phyloP scores from a whole-genome alignment of 495 filamentous ascomycete species.

The Podospora pseudoanserina region DNA sequence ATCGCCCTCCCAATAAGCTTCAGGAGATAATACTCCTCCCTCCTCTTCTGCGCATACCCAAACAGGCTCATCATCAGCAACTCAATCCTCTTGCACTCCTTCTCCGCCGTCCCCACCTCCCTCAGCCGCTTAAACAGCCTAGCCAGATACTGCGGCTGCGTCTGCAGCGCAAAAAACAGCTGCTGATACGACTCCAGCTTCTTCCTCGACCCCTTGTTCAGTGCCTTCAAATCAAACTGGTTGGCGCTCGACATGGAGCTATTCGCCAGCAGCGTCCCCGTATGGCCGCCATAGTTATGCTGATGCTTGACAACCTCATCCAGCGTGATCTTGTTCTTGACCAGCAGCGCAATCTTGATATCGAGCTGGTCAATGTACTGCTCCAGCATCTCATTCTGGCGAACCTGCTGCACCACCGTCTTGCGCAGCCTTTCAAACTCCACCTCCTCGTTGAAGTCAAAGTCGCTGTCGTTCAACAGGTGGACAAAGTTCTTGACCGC shows the following conservation, averaged over 20 bases:
- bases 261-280: conserved; percentile 80
- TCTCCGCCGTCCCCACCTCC: conserved; percentile 82
- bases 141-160: conserved; percentile 90
- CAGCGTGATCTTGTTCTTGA: conserved; percentile 98
- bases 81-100: conserved; percentile 86
- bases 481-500: conserved; percentile 98
- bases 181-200: conserved; percentile 97
- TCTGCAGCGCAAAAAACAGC: conserved; percentile 96
- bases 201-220: conserved; percentile 92
- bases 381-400: conserved; percentile 94
- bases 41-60: conserved; percentile 91
- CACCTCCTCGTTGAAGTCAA: conserved; percentile 98
- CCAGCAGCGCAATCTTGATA: conserved; percentile 96
- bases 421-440: conserved; percentile 92
- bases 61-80: conserved; percentile 95
- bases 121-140: conserved; percentile 79
- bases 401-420: conserved; percentile 92
- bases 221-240: conserved; percentile 91
- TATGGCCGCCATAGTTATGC: conserved; percentile 90
- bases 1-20: conserved; percentile 81
- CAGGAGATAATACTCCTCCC: conserved; percentile 95
- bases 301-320: conserved; percentile 98
- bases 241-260: conserved; percentile 83
- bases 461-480: conserved; percentile 94
- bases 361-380: conserved; percentile 97